These are phyloP conservation scores for Mycena chlorophos DNA, from an alignment of 768 basidiomycete species.

Conservation along the genomic window DNA sequence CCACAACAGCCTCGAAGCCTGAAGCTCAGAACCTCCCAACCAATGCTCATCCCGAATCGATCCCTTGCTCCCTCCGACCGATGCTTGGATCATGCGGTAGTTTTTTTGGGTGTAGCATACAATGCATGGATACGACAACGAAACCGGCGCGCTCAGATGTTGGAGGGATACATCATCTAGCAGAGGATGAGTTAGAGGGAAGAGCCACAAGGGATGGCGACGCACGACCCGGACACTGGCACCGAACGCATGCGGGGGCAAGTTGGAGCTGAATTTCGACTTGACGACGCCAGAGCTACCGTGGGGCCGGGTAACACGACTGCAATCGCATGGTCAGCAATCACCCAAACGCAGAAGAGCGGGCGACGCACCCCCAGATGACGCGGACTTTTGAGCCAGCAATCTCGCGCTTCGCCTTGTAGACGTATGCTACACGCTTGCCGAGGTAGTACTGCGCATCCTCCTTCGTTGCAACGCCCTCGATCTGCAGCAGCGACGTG, in stretches of 20 bases:
- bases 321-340: constrained; percentile 27
- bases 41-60: background rate
- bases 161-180: constrained; percentile 93
- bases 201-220: constrained; percentile 21
- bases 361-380: constrained; percentile 86
- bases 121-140: constrained; percentile 39
- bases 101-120: constrained; percentile 42
- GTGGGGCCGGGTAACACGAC: constrained; percentile 91
- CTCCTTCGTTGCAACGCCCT: constrained; percentile 91
- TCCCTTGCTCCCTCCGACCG: background rate
- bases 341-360: background rate
- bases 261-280: constrained; percentile 93
- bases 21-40: background rate
- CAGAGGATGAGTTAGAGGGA: background rate
- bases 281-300: constrained; percentile 95
- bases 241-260: constrained; percentile 93
- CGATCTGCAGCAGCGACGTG: constrained; percentile 95
- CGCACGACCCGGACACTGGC: constrained; percentile 88
- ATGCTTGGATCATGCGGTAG: constrained; percentile 7
- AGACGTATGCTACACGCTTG: constrained; percentile 98
- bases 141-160: constrained; percentile 60
- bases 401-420: constrained; percentile 93
- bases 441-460: constrained; percentile 98
- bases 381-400: constrained; percentile 95
- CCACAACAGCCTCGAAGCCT: no score